Evolutionary conservation across 1,284 basidiomycete genomes (phyloP), one percentile per base, ranked within the genome.

Genomic region (Fomitopsis betulina): DNA sequence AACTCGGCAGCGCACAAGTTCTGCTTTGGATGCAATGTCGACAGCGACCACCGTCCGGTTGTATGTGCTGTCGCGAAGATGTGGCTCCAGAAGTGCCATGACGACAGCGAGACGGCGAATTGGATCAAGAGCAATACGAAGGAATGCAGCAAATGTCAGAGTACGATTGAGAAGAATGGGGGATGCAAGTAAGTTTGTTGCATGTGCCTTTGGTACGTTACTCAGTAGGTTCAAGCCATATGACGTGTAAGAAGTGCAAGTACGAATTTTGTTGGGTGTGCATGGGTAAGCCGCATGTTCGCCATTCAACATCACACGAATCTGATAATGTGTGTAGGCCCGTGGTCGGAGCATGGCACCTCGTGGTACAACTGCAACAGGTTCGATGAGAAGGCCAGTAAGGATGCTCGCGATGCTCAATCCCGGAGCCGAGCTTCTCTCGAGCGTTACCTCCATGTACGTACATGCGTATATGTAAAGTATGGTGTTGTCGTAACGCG

Each of bases 41-140:
- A 92, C 66, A 83, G 80, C 62, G 94, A 96, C 68, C 96, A 99
- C 71, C 84, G 94, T 32, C 96, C 96, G 0, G 87, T 96, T 47
- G 83, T 97, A 52, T 99, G 96, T 74, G 80, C 78, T 10, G 87
- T 97, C 27, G 93, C 95, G 65, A 90, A 84, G 77, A 82, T 94
- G 75, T 99, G 97, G 97, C 76, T 97, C 68, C 94, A 93, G 82
- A 99, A 99, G 75, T 98, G 96, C 74, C 86, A 87, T 57, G 96
- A 99, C 72, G 96, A 99, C 71, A 94, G 91, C 64, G 97, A 99
- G 79, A 99, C 96, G 19, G 94, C 95, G 40, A 98, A 99, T 72
- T 99, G 96, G 96, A 96, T 99, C 77, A 94, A 93, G 81, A 98
- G 95, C 65, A 98, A 99, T 72, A 99, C 96, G 53, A 98, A 99